A percentile compares a stretch with the other conserved stretches of the same genome.
Conservation (phyloP, 768 basidiomycete species). For the Collybiopsis confluens region DNA sequence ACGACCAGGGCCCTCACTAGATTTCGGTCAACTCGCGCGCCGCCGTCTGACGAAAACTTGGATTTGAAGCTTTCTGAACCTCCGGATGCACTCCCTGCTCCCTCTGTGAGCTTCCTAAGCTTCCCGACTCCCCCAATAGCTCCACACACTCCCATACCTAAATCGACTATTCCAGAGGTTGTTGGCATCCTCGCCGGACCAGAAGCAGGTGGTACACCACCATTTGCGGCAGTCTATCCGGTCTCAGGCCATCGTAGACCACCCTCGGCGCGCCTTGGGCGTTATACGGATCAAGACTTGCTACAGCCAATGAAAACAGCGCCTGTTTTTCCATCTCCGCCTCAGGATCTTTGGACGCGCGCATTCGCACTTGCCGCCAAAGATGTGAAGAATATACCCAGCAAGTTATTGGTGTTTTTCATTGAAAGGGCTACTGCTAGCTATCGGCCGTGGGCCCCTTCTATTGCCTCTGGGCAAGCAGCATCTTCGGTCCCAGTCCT, state of each 20-base stretch:
- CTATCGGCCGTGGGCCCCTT: conserved; percentile 1
- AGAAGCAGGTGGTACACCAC: conserved; percentile 2
- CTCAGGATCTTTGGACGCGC: conserved; percentile 4
- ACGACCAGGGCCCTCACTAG: background rate
- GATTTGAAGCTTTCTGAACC: background rate
- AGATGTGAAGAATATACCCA: background rate
- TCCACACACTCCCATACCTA: background rate
- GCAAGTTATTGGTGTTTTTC: background rate
- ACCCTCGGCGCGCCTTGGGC: background rate
- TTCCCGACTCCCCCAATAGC: background rate
- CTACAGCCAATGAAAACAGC: background rate
- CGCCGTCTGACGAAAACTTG: background rate
- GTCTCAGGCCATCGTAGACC: background rate
- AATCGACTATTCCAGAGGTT: background rate
- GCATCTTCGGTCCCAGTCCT: background rate
- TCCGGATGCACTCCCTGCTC: background rate
- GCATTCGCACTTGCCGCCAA: conserved; percentile 1
- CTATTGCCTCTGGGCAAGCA: background rate
- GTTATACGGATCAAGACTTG: background rate
- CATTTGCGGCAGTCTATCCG: background rate
- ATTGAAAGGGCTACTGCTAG: background rate
- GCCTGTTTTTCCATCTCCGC: background rate
- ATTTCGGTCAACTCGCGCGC: background rate
- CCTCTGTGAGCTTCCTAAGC: background rate
- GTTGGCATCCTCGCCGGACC: conserved; percentile 1